A percentile compares a stretch with the other conserved stretches of the same genome.
Evolutionary conservation across 768 basidiomycete species (phyloP).

Genomic region (Boletus rubropictus): DNA sequence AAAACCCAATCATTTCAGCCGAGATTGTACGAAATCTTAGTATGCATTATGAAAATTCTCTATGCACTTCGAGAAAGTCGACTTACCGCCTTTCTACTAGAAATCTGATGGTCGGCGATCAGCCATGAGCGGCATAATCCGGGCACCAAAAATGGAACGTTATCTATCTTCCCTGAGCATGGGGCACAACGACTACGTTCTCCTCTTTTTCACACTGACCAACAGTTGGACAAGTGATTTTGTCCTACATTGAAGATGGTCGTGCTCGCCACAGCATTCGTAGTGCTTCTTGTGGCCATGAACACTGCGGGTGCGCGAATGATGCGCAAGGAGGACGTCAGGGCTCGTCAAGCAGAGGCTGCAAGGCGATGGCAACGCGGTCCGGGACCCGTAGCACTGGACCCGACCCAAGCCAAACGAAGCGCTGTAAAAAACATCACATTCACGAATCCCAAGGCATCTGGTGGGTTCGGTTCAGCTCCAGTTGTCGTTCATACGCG

Average conservation of each 20-base stretch:
- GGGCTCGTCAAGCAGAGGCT: conserved; percentile 43
- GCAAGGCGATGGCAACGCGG: conserved; percentile 35
- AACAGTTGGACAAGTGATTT: not conserved
- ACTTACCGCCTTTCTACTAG: no score
- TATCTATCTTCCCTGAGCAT: not conserved
- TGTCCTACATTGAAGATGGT: conserved; percentile 9
- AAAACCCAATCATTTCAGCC: no score
- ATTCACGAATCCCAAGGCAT: conserved; percentile 61
- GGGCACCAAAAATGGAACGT: no score
- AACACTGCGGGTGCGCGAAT: conserved; percentile 13
- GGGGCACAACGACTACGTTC: not conserved
- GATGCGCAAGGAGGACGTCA: conserved; percentile 38
- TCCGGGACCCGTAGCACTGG: not conserved
- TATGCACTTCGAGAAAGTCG: no score
- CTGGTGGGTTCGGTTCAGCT: conserved; percentile 34
- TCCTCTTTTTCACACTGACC: not conserved
- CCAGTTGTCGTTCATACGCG: not conserved
- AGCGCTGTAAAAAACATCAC: conserved; percentile 57
- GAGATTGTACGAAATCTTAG: no score
- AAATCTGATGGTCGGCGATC: no score
- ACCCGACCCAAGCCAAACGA: conserved; percentile 2
- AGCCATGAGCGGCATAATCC: no score
- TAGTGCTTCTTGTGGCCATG: conserved; percentile 8
- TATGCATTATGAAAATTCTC: no score
- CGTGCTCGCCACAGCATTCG: conserved; percentile 1